These are phyloP conservation scores for Rutidosis leptorrhynchoides DNA, from an alignment of 129 eudicot species.

Conservation along the genomic window DNA sequence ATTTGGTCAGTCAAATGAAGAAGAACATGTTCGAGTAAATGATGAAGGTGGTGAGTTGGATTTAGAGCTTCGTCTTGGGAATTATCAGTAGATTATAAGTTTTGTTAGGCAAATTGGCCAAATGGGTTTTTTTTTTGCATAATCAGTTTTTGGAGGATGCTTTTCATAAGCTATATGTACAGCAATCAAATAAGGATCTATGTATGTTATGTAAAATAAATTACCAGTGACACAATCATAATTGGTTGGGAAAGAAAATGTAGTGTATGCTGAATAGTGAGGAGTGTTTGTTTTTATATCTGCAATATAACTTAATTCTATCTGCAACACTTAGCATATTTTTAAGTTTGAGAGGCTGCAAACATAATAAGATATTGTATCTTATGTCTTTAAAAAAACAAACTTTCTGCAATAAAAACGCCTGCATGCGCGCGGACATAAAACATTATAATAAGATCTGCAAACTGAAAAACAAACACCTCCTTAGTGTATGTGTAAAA, in stretches of 20 bases:
- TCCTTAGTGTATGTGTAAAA: too few relatives aligned
- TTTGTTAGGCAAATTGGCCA: constrained; percentile 3
- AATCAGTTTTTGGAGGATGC: neutral
- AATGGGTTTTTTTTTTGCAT: neutral
- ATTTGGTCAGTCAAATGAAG: constrained; percentile 20
- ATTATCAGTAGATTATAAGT: constrained; percentile 4
- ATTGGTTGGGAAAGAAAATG: neutral
- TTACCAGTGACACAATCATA: neutral
- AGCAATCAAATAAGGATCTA: neutral
- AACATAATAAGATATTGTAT: too few relatives aligned
- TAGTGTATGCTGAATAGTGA: too few relatives aligned
- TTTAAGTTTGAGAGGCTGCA: too few relatives aligned
- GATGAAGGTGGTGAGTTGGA: constrained; percentile 48
- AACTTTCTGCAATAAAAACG: too few relatives aligned
- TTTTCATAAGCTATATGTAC: neutral
- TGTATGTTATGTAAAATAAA: neutral
- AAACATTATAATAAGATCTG: too few relatives aligned
- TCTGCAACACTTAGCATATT: too few relatives aligned
- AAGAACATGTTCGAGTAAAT: constrained; percentile 20
- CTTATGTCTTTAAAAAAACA: too few relatives aligned
- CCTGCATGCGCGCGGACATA: too few relatives aligned
- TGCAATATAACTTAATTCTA: too few relatives aligned
- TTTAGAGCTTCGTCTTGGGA: constrained; percentile 88
- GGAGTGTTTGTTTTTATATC: too few relatives aligned
- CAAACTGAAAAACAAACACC: too few relatives aligned